Conservation (phyloP, 192 early-diverging fungal species). For the Diversispora eburnea region DNA sequence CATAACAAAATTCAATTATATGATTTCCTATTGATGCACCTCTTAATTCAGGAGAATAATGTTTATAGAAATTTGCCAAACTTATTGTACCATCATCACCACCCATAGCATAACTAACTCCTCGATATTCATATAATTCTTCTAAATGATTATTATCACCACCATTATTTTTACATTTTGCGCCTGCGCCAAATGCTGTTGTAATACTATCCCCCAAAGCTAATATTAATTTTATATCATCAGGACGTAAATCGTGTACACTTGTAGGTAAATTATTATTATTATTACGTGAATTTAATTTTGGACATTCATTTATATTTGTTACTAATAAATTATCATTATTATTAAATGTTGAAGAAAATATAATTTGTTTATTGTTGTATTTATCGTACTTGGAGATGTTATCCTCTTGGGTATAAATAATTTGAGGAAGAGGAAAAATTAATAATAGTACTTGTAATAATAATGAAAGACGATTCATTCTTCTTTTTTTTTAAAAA, state of each 20-base stretch:
- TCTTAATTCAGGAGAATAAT: constrained; percentile 36
- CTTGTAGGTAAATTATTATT: constrained; percentile 21
- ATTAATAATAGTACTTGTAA: too few relatives aligned
- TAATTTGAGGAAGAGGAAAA: too few relatives aligned
- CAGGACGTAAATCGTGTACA: constrained; percentile 51
- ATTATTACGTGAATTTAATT: too few relatives aligned
- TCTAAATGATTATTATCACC: constrained; percentile 4
- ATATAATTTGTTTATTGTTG: too few relatives aligned
- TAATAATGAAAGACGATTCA: too few relatives aligned
- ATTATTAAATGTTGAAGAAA: too few relatives aligned
- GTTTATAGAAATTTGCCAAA: constrained; percentile 44
- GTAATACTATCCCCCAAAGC: constrained; percentile 59
- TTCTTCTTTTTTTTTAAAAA: too few relatives aligned
- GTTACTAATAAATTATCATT: too few relatives aligned
- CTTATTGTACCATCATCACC: constrained; percentile 43
- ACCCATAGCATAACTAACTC: constrained; percentile 49
- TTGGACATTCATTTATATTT: too few relatives aligned
- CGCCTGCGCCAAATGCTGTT: constrained; percentile 50
- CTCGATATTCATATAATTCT: constrained; percentile 45
- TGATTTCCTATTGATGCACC: constrained; percentile 47
- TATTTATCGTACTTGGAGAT: too few relatives aligned
- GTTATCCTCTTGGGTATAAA: too few relatives aligned
- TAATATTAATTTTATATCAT: constrained; percentile 54
- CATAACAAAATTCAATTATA: constrained; percentile 49
- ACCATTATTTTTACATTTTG: constrained; percentile 8